Evolutionary conservation across 805 yeast species (phyloP).

Genomic region (Candida morakotiae): DNA sequence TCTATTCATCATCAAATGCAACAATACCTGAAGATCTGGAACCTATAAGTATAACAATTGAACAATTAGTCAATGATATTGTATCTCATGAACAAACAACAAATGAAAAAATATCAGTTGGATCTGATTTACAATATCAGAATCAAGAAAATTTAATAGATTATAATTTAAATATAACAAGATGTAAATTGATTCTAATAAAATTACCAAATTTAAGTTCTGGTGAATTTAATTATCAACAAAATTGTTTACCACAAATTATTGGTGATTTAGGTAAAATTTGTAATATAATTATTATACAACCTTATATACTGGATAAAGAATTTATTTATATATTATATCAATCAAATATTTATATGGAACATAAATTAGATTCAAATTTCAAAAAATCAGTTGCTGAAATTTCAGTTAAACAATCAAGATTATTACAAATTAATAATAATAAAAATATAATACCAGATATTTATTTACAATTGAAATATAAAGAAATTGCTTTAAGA

Average conservation of each 20-base stretch:
- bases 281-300: conserved; percentile 37
- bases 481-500: conserved; percentile 43
- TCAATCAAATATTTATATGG: conserved; percentile 43
- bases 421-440: conserved; percentile 36
- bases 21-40: conserved; percentile 44
- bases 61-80: conserved; percentile 41
- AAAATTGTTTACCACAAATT: conserved; percentile 32
- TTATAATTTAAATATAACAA: conserved; percentile 50
- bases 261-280: conserved; percentile 39
- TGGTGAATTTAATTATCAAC: conserved; percentile 28
- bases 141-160: conserved; percentile 41
- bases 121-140: conserved; percentile 37
- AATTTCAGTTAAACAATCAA: conserved; percentile 45
- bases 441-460: conserved; percentile 12
- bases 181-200: conserved; percentile 42
- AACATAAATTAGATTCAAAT: conserved; percentile 41
- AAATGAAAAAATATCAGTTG: conserved; percentile 34
- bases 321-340: conserved; percentile 38
- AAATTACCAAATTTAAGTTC: conserved; percentile 36
- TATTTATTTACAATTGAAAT: conserved; percentile 29
- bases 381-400: conserved; percentile 48
- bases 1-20: conserved; percentile 38
- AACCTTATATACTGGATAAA: conserved; percentile 38
- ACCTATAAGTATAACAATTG: conserved; percentile 39
- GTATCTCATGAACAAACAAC: conserved; percentile 33